These are phyloP conservation scores for Spergularia marina DNA, from an alignment of 148 eudicot species.

Conservation along the genomic window DNA sequence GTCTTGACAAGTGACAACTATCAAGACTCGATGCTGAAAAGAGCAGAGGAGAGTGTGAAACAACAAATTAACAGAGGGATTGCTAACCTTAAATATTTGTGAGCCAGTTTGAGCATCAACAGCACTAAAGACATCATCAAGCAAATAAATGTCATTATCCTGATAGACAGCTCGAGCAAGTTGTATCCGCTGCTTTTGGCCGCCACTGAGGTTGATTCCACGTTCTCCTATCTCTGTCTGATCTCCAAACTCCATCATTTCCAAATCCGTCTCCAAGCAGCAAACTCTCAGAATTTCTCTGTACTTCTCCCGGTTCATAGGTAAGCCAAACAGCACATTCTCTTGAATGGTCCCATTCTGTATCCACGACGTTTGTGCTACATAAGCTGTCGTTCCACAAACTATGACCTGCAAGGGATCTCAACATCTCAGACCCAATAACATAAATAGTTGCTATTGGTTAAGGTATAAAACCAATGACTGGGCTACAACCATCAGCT, in stretches of 20 bases:
- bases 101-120: slow-evolving; percentile 99
- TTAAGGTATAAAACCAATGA: too few relatives aligned
- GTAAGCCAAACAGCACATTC: slow-evolving; percentile 76
- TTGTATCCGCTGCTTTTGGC: slow-evolving; percentile 95
- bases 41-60: too few relatives aligned
- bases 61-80: not conserved
- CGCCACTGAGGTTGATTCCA: slow-evolving; percentile 94
- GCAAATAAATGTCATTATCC: slow-evolving; percentile 86
- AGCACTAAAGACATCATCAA: slow-evolving; percentile 95
- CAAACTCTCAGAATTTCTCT: slow-evolving; percentile 71
- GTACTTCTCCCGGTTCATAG: slow-evolving; percentile 67
- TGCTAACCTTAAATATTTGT: slow-evolving; percentile 69
- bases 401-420: slow-evolving; percentile 52
- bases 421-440: not conserved
- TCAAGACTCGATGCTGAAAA: too few relatives aligned
- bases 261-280: slow-evolving; percentile 78
- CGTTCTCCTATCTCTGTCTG: slow-evolving; percentile 99
- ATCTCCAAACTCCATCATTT: slow-evolving; percentile 97
- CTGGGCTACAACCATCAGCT: too few relatives aligned
- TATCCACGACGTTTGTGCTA: slow-evolving; percentile 96
- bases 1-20: too few relatives aligned
- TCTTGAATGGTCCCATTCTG: slow-evolving; percentile 85
- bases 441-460: not conserved
- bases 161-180: slow-evolving; percentile 96
- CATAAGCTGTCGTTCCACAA: slow-evolving; percentile 90